Conservation (phyloP, 805 yeast species). For the Teunomyces stri region DNA sequence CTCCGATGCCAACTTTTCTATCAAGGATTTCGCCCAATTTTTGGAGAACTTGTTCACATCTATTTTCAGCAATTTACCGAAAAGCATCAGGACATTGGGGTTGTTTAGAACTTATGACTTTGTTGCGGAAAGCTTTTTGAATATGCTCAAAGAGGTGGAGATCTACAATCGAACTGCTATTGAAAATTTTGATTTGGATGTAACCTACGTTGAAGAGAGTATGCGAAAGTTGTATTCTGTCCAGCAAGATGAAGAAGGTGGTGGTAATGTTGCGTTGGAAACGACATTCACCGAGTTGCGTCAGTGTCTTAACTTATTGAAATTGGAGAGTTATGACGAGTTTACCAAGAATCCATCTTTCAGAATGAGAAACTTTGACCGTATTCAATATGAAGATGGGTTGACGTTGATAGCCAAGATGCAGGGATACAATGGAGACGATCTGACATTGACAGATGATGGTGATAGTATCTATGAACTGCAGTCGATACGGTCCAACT, state of each 20-base stretch:
- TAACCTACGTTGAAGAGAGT: constrained; percentile 67
- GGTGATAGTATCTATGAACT: constrained; percentile 15
- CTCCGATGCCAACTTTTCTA: constrained; percentile 65
- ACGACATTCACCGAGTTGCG: constrained; percentile 76
- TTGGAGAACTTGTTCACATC: constrained; percentile 82
- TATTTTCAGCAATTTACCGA: constrained; percentile 79
- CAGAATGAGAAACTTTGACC: constrained; percentile 58
- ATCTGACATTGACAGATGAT: constrained; percentile 11
- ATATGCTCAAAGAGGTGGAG: constrained; percentile 54
- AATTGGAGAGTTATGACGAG: constrained; percentile 60
- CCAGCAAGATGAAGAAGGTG: constrained; percentile 16
- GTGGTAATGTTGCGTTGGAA: constrained; percentile 51
- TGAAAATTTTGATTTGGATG: constrained; percentile 74
- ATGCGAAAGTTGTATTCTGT: constrained; percentile 37
- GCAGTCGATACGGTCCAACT: constrained; percentile 21
- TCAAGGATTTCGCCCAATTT: constrained; percentile 82
- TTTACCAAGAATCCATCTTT: constrained; percentile 50
- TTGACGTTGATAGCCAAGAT: constrained; percentile 56
- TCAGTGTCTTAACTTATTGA: constrained; percentile 73
- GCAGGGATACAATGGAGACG: constrained; percentile 18
- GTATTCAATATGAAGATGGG: constrained; percentile 74
- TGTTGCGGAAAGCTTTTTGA: constrained; percentile 67
- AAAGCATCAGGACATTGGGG: constrained; percentile 72
- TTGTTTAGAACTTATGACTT: constrained; percentile 85
- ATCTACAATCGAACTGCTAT: constrained; percentile 60